Evolutionary conservation across 495 filamentous ascomycete genomes (phyloP), one percentile per base, ranked within the genome.

Genomic region (Melanomma pulvis-pyrius): DNA sequence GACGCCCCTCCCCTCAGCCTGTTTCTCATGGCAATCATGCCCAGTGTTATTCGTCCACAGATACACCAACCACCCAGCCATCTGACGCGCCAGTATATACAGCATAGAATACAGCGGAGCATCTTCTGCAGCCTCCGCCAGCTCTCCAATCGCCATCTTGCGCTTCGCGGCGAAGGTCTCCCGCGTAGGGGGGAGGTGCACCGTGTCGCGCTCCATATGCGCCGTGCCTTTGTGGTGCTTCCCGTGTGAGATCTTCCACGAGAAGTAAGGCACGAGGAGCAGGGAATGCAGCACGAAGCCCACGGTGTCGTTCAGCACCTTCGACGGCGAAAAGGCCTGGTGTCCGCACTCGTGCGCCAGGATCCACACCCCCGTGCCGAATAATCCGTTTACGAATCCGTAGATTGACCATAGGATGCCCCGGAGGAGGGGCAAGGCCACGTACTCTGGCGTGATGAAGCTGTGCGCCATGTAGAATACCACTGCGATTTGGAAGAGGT

Each of bases 161-260:
- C 91, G 65, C 49, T 86, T 85, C 54, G 80, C 83, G 39, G 90
- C 90, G 69, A 87, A 89, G 74, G 87, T 76, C 53, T 91, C 83
- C 26, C 92, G 86, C 61, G 90, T 91, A 80, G 88, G 90, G 34
- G 93, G 93, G 2, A 96, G 82, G 80, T 96, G 97, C 63, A 97
- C 93, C 91, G 96, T 97, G 79, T 98, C 93, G 69, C 92, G 89
- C 75, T 93, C 91, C 69, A 98, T 81, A 83, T 98, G 84, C 64
- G 92, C 93, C 39, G 93, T 97, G 51, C 91, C 90, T 82, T 96
- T 88, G 79, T 90, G 88, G 74, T 90, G 88, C 58, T 86, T 84
- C 63, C 83, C 82, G 62, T 90, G 88, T 54, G 85, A 87, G 70
- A 88, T 84, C 77, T 89, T 85, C 88, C 87, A 90, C 28, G 86